Evolutionary conservation across 176 grass and related monocot genomes (phyloP), one percentile per base, ranked within the genome.

Genomic region (Rhynchospora tenuis): DNA sequence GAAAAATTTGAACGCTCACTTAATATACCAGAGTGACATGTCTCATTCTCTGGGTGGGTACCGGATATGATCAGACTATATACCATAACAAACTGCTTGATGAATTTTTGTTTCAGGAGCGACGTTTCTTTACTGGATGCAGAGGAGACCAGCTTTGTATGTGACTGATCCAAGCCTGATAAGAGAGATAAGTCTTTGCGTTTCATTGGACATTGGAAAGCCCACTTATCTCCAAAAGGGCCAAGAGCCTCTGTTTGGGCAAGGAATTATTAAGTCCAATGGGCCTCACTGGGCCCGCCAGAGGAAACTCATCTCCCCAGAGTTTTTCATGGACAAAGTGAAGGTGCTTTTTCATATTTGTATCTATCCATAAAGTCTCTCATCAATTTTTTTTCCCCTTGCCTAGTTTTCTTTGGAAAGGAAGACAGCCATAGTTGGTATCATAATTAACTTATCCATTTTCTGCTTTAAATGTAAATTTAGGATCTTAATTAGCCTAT

Each of bases 161-260:
- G 91, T 99, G 79, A 88, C 88, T 71, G 93, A 95, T 69, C 89
- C 96, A n/a, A 91, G 59, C 29, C 71, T 93, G 63, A 91, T 95
- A 80, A 89, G 84, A 22, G 96, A 99, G 59, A 99, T 95, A 83
- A 89, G 88, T 31, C 88, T 89, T 3, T 91, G 88, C 56, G 81
- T 93, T 14, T 99, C 96, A n/a, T 84, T 92, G 54, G 89, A 93
- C 85, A 69, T 99, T 48, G 96, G 96, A 42, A 99, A 99, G 85
- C 89, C 96, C 0, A 90, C 79, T 4, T 89, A 99, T 84, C 88
- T 93, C 58, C 93, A 95, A 90, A 99, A 91, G 80, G 89, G 87
- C 6, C 93, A 95, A 42, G 92, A 93, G 64, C 93, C 96, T 3
- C 83, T 99, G 8, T 95, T 99, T 64, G 96, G 96, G 3, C 67